Percentiles rank a stretch among this genome's conserved stretches.
Evolutionary conservation across 768 basidiomycete genomes (phyloP).

Genomic region (Agrocybe praecox): DNA sequence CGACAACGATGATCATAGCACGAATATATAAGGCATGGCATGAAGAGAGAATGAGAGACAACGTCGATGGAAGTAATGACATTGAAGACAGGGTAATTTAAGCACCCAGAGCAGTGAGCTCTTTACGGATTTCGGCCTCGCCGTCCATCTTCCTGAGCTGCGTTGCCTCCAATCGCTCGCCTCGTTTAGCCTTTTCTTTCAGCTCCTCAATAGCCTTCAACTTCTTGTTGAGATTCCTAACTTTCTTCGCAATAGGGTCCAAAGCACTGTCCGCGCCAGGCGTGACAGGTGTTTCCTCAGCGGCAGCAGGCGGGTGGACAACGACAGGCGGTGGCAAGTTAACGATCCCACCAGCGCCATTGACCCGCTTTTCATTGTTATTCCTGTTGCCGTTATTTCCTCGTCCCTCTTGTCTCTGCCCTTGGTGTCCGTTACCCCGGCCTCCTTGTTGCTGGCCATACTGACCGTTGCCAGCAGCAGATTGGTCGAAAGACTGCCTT

Average conservation of each 20-base stretch:
- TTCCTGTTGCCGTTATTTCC: conserved; percentile 24
- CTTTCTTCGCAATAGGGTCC: conserved; percentile 89
- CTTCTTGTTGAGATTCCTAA: conserved; percentile 96
- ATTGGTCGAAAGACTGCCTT: conserved; percentile 16
- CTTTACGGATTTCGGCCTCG: conserved; percentile 81
- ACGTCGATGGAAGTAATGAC: too few species aligned
- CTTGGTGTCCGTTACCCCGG: background rate
- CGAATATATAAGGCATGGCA: too few species aligned
- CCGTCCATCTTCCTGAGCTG: conserved; percentile 97
- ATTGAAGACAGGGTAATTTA: conserved; percentile 3
- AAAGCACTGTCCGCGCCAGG: conserved; percentile 59
- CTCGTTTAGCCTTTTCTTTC: conserved; percentile 87
- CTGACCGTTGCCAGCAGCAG: background rate
- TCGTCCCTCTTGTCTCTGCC: conserved; percentile 1
- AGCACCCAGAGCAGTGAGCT: conserved; percentile 53
- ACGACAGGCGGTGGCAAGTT: conserved; percentile 10
- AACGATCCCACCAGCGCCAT: conserved; percentile 21
- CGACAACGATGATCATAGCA: too few species aligned
- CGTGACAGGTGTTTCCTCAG: conserved; percentile 45
- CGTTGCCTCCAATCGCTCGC: conserved; percentile 91
- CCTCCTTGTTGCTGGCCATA: conserved; percentile 25
- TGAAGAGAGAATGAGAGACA: too few species aligned
- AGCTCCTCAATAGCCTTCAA: conserved; percentile 99
- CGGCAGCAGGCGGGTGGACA: conserved; percentile 9
- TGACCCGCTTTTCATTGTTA: conserved; percentile 22